Evolutionary conservation across 805 yeast genomes (phyloP), one percentile per base, ranked within the genome.

Genomic region (Kurtzmaniella cleridarum): DNA sequence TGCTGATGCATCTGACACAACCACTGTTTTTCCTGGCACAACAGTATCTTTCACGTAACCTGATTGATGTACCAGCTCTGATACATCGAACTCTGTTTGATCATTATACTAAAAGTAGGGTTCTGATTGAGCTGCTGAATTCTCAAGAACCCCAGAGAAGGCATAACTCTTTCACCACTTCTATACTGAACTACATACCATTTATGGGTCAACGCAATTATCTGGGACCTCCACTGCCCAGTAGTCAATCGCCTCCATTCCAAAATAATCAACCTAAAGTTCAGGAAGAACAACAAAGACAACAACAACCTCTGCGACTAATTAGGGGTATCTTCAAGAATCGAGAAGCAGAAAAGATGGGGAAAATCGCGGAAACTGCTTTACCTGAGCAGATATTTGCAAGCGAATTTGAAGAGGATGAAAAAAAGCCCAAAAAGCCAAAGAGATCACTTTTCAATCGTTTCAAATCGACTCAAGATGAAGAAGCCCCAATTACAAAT

Each of bases 21-120:
- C 71, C 66, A 5, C 65, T 71, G 3, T 68, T 65, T 41, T 64
- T 67, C 43, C 62, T 69, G 1, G 73, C 74, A 3, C 66, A 66
- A 28, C 74, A 67, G 43, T 64, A 55, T 49, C 48, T 67, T 30
- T 48, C 60, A 3, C 51, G 72, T 23, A 59, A 56, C 36, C 66
- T 70, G 30, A 36, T 68, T 14, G 74, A 68, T 17, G 60, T 62
- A 10, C 46, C 59, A 10, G 41, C 53, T 4, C 47, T 50, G 40
- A 36, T 51, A 20, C 53, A 54, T 31, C 45, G 71, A 5, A 57
- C 56, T 8, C 59, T 66, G 1, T 41, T 65, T 12, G 73, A 68
- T 43, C 35, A 56, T n/a, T 59, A 54, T 36, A 46, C 55, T 13
- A 56, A 57, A 27, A 53, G 43, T 30, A 48, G 66, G 16, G 51